Evolutionary conservation across 2,329 filamentous ascomycete species (phyloP), one percentile per base, ranked within the genome.

Genomic region (Periglandula ipomoeae): DNA sequence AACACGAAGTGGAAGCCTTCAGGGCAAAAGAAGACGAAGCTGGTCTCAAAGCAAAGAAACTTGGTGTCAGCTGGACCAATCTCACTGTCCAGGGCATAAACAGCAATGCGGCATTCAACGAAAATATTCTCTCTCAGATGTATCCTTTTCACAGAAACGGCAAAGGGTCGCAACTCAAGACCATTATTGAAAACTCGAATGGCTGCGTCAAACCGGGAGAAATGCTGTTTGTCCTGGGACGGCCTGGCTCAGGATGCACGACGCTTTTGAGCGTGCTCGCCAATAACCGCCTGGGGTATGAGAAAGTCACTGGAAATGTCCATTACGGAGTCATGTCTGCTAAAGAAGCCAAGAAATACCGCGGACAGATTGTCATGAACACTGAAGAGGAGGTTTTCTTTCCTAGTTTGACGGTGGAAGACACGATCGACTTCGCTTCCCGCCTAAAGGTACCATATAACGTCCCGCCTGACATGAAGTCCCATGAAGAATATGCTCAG

Each of bases 121-220:
- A n/a, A n/a, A n/a, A n/a, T n/a, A n/a, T n/a, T n/a, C n/a, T n/a
- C n/a, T n/a, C n/a, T n/a, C n/a, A n/a, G 19, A 11, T 24, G 23
- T n/a, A 15, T 7, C n/a, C n/a, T n/a, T n/a, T n/a, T n/a, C n/a
- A n/a, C n/a, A n/a, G n/a, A n/a, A n/a, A n/a, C n/a, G n/a, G n/a
- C n/a, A n/a, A n/a, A n/a, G n/a, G 11, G 6, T 42, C n/a, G n/a
- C n/a, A n/a, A 0, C 63, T 84, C 19, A 78, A 77, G 53, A 83
- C 81, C 0, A 82, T 89, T 41, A 65, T 89, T 20, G 74, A 84
- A 47, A 72, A 78, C 56, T 79, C 75, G 50, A 77, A 82, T 59
- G 84, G 84, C 10, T 85, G 81, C 55, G 79, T 88, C 45, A 82
- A 82, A 60, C 83, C 84, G 0, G 85, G 83, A 19, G 82, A 87